A percentile compares a stretch with the other conserved stretches of the same genome.
Conservation (phyloP, 352 stramenopile species). For the Blastocystis hominis region DNA sequence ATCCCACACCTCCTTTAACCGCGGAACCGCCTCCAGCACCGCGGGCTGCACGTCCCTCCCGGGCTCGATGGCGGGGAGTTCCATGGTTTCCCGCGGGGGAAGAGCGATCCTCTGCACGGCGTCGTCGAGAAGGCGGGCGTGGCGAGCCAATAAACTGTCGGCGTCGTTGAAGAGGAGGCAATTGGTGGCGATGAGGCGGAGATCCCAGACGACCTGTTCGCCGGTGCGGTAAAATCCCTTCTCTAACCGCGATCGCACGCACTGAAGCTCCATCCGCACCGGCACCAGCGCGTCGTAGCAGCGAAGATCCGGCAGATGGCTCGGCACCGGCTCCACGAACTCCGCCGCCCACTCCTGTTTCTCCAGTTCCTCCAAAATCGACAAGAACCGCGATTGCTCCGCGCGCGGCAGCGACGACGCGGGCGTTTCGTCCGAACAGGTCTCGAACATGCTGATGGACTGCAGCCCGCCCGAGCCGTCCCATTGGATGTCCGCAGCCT, state of each 20-base stretch:
- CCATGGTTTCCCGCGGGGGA: not conserved
- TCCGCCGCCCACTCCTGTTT: not conserved
- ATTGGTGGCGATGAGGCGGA: not conserved
- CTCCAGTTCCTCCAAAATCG: slow-evolving; percentile 1
- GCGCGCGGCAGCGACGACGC: not conserved
- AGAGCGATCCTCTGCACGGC: not conserved
- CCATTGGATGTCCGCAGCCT: slow-evolving; percentile 30
- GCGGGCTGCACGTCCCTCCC: not conserved
- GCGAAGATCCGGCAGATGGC: not conserved
- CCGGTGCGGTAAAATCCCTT: slow-evolving; percentile 13
- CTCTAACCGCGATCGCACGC: not conserved
- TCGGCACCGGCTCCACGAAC: slow-evolving; percentile 9
- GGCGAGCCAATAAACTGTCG: not conserved
- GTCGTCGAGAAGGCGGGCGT: not conserved
- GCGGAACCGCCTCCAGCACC: not conserved
- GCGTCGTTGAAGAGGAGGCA: slow-evolving; percentile 12
- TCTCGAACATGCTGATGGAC: slow-evolving; percentile 48
- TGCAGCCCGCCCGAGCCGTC: slow-evolving; percentile 16
- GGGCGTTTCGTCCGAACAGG: not conserved
- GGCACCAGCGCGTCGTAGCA: slow-evolving; percentile 20
- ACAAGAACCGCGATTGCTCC: not conserved
- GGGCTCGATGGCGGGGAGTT: not conserved
- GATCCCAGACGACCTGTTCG: not conserved
- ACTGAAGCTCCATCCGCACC: not conserved
- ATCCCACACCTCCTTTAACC: not conserved